A percentile compares a stretch with the other conserved stretches of the same genome.
These are phyloP conservation scores for Xylaria digitata DNA, from an alignment of 2,329 filamentous ascomycete species.

Conservation along the genomic window DNA sequence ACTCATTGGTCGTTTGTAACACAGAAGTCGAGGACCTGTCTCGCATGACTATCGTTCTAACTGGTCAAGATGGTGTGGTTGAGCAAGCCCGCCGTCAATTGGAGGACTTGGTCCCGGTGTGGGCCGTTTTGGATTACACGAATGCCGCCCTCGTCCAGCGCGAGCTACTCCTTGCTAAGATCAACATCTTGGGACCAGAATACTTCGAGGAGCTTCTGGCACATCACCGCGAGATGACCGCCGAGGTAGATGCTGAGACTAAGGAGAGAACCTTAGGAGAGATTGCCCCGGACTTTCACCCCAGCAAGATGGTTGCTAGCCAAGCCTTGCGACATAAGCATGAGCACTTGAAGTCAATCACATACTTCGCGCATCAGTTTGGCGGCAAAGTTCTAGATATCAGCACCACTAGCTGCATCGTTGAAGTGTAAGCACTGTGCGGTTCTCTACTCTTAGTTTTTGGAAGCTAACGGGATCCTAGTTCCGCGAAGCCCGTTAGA, in stretches of 20 bases:
- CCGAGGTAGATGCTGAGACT: slow-evolving; percentile 60
- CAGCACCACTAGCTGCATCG: slow-evolving; percentile 97
- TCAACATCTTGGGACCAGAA: slow-evolving; percentile 96
- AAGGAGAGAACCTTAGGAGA: slow-evolving; percentile 58
- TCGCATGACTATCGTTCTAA: slow-evolving; percentile 98
- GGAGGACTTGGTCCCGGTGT: slow-evolving; percentile 96
- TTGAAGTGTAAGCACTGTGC: slow-evolving; percentile 80
- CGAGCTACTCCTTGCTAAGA: slow-evolving; percentile 93
- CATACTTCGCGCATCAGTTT: slow-evolving; percentile 96
- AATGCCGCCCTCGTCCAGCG: slow-evolving; percentile 92
- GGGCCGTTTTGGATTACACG: slow-evolving; percentile 98
- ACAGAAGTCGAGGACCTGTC: slow-evolving; percentile 97
- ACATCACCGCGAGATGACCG: slow-evolving; percentile 90
- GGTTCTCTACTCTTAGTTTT: neutral
- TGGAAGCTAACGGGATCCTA: slow-evolving; percentile 52
- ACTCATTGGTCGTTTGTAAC: slow-evolving; percentile 96
- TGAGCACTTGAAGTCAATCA: slow-evolving; percentile 95
- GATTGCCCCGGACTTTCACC: slow-evolving; percentile 80
- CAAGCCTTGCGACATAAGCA: slow-evolving; percentile 96
- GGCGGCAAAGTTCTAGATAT: slow-evolving; percentile 98
- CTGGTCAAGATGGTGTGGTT: slow-evolving; percentile 95
- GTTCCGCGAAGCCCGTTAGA: slow-evolving; percentile 89
- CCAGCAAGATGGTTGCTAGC: slow-evolving; percentile 83
- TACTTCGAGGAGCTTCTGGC: slow-evolving; percentile 97
- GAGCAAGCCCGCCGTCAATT: slow-evolving; percentile 96